Evolutionary conservation across 2,329 filamentous ascomycete species (phyloP).

Genomic region (Thelonectria olida): DNA sequence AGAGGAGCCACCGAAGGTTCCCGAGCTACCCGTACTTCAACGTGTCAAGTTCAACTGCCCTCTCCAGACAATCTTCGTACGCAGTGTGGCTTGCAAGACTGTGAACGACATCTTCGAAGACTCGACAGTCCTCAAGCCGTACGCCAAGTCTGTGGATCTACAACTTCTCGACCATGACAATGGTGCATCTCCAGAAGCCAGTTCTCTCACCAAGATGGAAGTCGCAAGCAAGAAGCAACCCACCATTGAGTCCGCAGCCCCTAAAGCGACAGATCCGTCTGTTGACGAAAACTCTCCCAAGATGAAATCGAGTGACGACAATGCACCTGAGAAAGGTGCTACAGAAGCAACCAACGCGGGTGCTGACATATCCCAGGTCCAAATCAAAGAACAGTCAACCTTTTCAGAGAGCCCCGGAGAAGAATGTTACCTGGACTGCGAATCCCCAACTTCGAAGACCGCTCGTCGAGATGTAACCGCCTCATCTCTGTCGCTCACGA

Average conservation of each 20-base stretch:
- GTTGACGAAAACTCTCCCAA: neutral
- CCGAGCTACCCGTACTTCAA: neutral
- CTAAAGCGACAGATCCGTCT: neutral
- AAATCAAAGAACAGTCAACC: neutral
- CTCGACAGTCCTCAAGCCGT: neutral
- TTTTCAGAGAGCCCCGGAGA: neutral
- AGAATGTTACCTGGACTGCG: neutral
- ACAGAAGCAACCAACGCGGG: too few relatives aligned
- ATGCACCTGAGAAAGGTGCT: neutral
- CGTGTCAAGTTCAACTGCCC: neutral
- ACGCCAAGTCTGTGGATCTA: constrained; percentile 6
- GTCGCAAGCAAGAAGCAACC: too few relatives aligned
- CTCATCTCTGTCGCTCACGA: neutral
- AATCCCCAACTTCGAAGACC: neutral
- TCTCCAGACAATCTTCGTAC: neutral
- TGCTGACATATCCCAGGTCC: neutral
- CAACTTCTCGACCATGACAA: neutral
- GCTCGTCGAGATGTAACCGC: neutral
- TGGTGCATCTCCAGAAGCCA: neutral
- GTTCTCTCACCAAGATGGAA: neutral
- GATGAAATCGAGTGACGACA: neutral
- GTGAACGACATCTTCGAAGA: constrained; percentile 3
- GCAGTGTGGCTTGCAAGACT: constrained; percentile 2
- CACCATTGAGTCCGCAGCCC: neutral
- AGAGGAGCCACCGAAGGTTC: neutral